Conservation (phyloP, 495 filamentous ascomycete genomes). For the Aspergillus haitiensis region DNA sequence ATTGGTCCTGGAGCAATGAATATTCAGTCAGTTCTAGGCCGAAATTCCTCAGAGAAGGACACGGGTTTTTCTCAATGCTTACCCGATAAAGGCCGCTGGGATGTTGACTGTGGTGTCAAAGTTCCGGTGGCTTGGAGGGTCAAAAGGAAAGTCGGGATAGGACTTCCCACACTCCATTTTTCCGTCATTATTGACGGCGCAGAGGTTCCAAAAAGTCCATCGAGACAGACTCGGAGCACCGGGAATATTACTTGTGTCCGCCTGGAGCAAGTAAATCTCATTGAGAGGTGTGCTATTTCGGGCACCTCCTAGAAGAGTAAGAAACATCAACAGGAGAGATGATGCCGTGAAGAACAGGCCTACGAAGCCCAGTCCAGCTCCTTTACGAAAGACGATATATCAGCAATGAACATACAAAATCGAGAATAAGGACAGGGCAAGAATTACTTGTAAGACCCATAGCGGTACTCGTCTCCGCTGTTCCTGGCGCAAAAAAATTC, state of each 20-base stretch:
- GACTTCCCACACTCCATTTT: conserved; percentile 56
- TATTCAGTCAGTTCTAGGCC: not conserved
- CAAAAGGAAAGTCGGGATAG: conserved; percentile 62
- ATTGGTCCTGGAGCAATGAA: conserved; percentile 40
- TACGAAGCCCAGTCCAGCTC: conserved; percentile 53
- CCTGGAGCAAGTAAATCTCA: conserved; percentile 79
- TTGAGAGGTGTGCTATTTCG: conserved; percentile 61
- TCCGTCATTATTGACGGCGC: conserved; percentile 51
- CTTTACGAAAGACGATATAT: conserved; percentile 26
- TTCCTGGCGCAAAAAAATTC: conserved; percentile 3
- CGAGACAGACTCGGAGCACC: conserved; percentile 64
- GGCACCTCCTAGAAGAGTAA: conserved; percentile 73
- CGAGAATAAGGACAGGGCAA: not conserved
- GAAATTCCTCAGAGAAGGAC: not conserved
- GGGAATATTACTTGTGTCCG: conserved; percentile 67
- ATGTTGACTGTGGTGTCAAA: conserved; percentile 59
- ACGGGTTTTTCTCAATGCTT: conserved; percentile 20
- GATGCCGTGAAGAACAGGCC: conserved; percentile 75
- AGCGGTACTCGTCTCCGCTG: conserved; percentile 13
- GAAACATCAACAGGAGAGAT: conserved; percentile 73
- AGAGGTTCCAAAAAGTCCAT: conserved; percentile 90
- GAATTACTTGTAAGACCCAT: conserved; percentile 41
- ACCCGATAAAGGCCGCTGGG: conserved; percentile 57
- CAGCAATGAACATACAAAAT: not conserved
- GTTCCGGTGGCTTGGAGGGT: conserved; percentile 57